These are phyloP conservation scores for Tetrahymena elliotti DNA, from an alignment of 73 alveolate species.

Conservation along the genomic window DNA sequence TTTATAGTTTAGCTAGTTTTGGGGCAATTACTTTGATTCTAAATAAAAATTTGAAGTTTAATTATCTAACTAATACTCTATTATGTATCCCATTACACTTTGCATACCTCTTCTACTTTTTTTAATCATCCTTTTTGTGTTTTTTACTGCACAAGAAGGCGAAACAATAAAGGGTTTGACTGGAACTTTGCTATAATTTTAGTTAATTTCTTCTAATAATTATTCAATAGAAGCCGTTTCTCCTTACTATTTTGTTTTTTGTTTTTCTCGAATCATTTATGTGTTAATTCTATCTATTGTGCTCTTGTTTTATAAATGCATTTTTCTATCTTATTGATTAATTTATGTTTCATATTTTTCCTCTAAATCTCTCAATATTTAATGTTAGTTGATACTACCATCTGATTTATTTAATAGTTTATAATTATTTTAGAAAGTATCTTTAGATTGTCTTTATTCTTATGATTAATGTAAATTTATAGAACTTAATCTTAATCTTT, in stretches of 20 bases:
- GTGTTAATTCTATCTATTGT: background rate
- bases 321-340: background rate
- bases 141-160: background rate
- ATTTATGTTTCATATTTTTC: background rate
- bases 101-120: background rate
- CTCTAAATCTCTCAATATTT: background rate
- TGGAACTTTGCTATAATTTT: background rate
- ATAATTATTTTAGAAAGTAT: background rate
- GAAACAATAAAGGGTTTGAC: background rate
- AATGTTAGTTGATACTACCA: background rate
- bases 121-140: background rate
- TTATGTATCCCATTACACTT: background rate
- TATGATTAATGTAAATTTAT: background rate
- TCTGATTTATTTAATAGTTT: background rate
- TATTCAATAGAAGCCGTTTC: background rate
- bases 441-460: background rate
- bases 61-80: background rate
- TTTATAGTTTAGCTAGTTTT: background rate
- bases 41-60: background rate
- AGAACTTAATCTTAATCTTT: background rate
- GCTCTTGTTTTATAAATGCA: too few species aligned
- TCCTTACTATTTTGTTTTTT: background rate
- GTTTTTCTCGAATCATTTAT: background rate
- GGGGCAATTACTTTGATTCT: background rate
- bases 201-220: background rate